Base-by-base conservation (phyloP, 805 yeast species). In the Starmera dryadoides region DNA sequence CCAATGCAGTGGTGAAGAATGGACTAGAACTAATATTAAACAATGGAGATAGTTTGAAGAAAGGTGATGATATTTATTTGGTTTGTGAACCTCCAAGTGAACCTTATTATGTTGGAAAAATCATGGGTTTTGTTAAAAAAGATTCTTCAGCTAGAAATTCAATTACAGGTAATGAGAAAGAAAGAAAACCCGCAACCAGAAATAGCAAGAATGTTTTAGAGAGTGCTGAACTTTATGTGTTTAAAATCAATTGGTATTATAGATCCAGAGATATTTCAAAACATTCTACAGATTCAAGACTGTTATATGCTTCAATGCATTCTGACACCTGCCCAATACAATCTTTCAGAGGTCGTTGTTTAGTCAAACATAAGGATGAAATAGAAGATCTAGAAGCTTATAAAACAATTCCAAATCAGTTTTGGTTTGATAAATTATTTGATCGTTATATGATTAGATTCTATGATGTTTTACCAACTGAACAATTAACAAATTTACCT, bases 1-100 rank as follows among this genome's bases (percentile, higher is more conserved):
- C 54, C 15, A 69, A 61, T 18, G 71, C 76, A 3, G 39, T 47
- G 19, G 54, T 70, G 12, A 53, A 56, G 34, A 42, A 52, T 38
- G 44, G 47, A 16, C 31, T 46, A 1, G 47, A 37, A 20, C 42
- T 58, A 2, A 40, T 42, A 11, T 39, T 51, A 19, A 42, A 38
- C 26, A 44, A 49, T 25, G 59, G 58, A 35, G 19, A 41, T 20
- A 29, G 31, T 3, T 28, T 66, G 9, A 48, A 47, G 34, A 46
- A 52, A 31, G 53, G 62, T 38, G 95, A 88, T 41, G 77, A 69
- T 42, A 81, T 88, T 9, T 88, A 84, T 56, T 78, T 89, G 79
- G 71, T 89, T 11, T 78, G 93, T 45, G 96, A 87, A 58, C 96
- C 96, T 1, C 87, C 96, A 0, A 93, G 95, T 2, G 96, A 87